phyloP scores from a whole-genome alignment of 129 eudicot species.

The Glebionis coronaria region DNA sequence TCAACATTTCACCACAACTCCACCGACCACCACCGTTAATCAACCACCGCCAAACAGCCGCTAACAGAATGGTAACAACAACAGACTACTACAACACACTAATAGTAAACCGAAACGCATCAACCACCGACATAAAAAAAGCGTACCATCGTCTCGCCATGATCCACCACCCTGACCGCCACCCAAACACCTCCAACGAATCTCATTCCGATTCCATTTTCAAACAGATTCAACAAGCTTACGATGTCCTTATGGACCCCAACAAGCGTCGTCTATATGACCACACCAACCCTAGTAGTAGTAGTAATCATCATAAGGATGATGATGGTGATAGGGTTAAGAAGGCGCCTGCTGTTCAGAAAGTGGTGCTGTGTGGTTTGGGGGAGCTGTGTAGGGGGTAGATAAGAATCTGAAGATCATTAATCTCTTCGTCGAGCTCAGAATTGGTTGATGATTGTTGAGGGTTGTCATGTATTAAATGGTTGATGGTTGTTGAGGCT shows the following conservation, averaged over 20 bases:
- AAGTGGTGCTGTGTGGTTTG: slow-evolving; percentile 49
- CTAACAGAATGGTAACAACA: too few species aligned
- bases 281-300: slow-evolving; percentile 21
- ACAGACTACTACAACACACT: slow-evolving; percentile 80
- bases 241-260: too few species aligned
- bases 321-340: slow-evolving; percentile 41
- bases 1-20: too few species aligned
- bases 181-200: slow-evolving; percentile 45
- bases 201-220: slow-evolving; percentile 65
- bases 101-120: slow-evolving; percentile 78
- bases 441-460: too few species aligned
- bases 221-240: too few species aligned
- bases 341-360: slow-evolving; percentile 74
- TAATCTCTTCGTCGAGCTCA: too few species aligned
- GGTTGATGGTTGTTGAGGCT: too few species aligned
- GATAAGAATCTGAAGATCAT: slow-evolving; percentile 78
- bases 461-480: too few species aligned
- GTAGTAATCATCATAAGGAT: slow-evolving; percentile 21
- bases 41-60: too few species aligned
- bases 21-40: too few species aligned
- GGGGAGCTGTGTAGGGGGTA: slow-evolving; percentile 64
- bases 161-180: slow-evolving; percentile 75
- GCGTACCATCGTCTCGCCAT: slow-evolving; percentile 77
- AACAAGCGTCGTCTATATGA: too few species aligned
- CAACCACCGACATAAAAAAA: slow-evolving; percentile 70